Base-by-base conservation (phyloP, 331 rosid species). In the Pyrus hybrid region DNA sequence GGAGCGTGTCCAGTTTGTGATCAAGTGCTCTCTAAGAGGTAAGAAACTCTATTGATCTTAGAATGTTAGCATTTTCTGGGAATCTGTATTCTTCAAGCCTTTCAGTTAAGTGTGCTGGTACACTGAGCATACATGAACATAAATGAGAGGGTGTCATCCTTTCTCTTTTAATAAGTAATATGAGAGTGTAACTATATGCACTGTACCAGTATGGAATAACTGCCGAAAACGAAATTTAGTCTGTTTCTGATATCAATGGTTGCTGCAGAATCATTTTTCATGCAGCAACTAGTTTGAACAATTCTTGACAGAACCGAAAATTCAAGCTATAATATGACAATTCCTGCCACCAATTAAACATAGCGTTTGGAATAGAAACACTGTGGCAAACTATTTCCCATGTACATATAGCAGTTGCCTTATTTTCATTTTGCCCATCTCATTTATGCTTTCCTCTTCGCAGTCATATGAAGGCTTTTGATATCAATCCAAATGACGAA, bases 11-110 rank as follows among this genome's bases (percentile, higher is more conserved):
- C 97, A 41, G 79, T 92, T 74, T 91, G 99, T 74, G 99, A 95
- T 84, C 98, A 92, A 87, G 98, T 95, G 69, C 99, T 95, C 82
- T 92, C 99, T 43, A 95, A 95, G 88, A 92, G 99, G 99, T 95
- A 82, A 71, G 71, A 64, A 63, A 67, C 60, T 63, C 32, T 33
- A 20, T 41, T 49, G 71, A 67, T 68, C 47, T 75, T 61, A 33
- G 30, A 58, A 37, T 68, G 17, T 43, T 17, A 68, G 45, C 53
- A 51, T 49, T 33, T 83, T 60, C 70, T 70, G 20, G 33, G 56
- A 22, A 70, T 71, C 33, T 69, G 45, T 71, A 68, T 53, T 63
- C 60, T 74, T 75, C 65, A 47, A 26, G 25, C 53, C 23, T 25
- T 25, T 33, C 49, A 17, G 2, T 28, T 61, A 35, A n/a, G 63